Percentiles rank a stretch among this genome's conserved stretches.
phyloP scores from a whole-genome alignment of 495 filamentous ascomycete species.

The Pyrenopolyporus hunteri region DNA sequence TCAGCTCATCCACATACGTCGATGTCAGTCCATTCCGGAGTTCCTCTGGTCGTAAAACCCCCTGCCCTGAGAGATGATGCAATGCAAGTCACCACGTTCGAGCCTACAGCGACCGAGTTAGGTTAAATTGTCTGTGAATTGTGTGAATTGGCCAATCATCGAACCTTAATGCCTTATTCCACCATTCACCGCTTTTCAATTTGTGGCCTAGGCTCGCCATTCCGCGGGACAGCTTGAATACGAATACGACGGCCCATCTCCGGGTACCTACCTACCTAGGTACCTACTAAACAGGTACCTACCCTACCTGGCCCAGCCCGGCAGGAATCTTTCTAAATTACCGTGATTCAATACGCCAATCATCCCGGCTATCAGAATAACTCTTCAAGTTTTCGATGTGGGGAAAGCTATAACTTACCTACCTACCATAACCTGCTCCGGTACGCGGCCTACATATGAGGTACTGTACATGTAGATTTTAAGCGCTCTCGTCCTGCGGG shows the following conservation, averaged over 20 bases:
- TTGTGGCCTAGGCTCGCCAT: conserved; percentile 23
- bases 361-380: too few species aligned
- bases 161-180: conserved; percentile 1
- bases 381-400: too few species aligned
- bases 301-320: too few species aligned
- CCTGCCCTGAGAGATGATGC: conserved; percentile 22
- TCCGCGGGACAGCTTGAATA: conserved; percentile 10
- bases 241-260: conserved; percentile 34
- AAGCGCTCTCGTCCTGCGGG: too few species aligned
- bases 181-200: conserved; percentile 32
- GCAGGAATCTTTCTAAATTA: too few species aligned
- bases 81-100: conserved; percentile 24
- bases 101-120: conserved; percentile 17
- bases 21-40: conserved; percentile 19
- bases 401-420: too few species aligned
- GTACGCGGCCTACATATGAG: too few species aligned
- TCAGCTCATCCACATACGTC: conserved; percentile 26
- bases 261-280: conserved; percentile 3
- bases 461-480: too few species aligned
- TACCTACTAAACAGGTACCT: too few species aligned
- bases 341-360: too few species aligned
- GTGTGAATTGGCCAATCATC: conserved; percentile 38
- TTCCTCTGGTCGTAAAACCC: conserved; percentile 1
- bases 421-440: too few species aligned
- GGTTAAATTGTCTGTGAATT: conserved; percentile 21